Evolutionary conservation across 2,329 filamentous ascomycete species (phyloP), one percentile per base, ranked within the genome.

Genomic region (Parastagonospora avenae): DNA sequence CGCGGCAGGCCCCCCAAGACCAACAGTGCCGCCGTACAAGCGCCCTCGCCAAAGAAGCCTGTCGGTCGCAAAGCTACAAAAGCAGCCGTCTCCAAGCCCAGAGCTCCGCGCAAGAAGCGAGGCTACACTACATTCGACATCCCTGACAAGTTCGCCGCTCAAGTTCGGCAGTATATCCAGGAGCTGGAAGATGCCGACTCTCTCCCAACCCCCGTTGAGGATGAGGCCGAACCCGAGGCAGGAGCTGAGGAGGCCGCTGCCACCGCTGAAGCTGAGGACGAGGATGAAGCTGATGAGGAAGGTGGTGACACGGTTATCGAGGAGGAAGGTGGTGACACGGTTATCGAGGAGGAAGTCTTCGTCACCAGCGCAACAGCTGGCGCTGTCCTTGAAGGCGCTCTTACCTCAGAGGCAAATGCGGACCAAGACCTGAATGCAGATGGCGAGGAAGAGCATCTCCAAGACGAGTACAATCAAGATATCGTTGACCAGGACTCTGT

Each of bases 111-210:
- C 39, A 68, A 68, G 50, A 58, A 62, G 33, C 57, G 64, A 14
- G 66, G 67, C 24, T 60, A 60, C 45, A 66, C 64, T 1, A 30
- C 52, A 1, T 35, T 68, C n/a, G 63, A 70, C n/a, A 55, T 71
- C 8, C 62, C 63, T 1, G 63, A 70, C 41, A 64, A 55, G 43
- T 64, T 59, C 37, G 57, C 36, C 28, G 49, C 57, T 6, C 57
- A 59, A n/a, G 36, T 67, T 2, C 31, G 55, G 32, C 57, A 57
- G 14, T 50, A 52, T 16, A 46, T 66, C 2, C 37, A 52, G 11
- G 48, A 59, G 1, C 54, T 64, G 8, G 46, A 55, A 10, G 55
- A 50, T 31, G 52, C 33, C 12, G 48, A 49, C 8, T 43, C 46
- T 12, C 36, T 48, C 19, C 43, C 51, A 16, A 47, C 53, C 1